Conservation (phyloP, 106 monocot genomes). For the Gastrodia elata region DNA sequence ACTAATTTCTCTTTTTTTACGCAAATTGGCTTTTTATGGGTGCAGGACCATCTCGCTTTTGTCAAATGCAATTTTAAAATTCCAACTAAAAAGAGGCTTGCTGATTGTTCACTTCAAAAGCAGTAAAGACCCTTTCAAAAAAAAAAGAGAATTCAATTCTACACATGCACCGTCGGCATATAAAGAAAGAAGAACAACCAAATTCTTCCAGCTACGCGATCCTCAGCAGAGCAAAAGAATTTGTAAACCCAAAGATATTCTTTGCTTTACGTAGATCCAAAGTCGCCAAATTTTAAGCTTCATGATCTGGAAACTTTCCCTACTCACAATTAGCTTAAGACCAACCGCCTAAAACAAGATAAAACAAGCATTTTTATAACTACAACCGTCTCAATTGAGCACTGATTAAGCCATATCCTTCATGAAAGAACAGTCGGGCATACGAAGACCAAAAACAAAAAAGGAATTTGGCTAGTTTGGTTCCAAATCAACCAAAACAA, state of each 20-base stretch:
- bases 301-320: neutral
- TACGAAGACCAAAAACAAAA: neutral
- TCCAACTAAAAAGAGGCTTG: neutral
- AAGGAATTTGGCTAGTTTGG: too few species aligned
- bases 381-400: neutral
- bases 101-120: neutral
- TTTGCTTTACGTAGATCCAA: neutral
- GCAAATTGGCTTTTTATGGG: neutral
- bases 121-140: too few species aligned
- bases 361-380: neutral
- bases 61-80: neutral
- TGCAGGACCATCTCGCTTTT: neutral
- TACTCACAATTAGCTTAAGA: neutral
- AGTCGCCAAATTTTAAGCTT: neutral
- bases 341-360: neutral
- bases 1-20: too few species aligned
- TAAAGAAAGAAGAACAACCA: neutral
- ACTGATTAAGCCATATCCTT: neutral
- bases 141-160: neutral
- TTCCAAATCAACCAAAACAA: neutral
- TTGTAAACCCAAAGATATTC: slow-evolving; percentile 2
- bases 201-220: neutral
- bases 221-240: neutral
- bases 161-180: neutral
- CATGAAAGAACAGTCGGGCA: neutral